These are phyloP conservation scores for Talaromyces stipitatus DNA, from an alignment of 495 filamentous ascomycete genomes.

Conservation along the genomic window DNA sequence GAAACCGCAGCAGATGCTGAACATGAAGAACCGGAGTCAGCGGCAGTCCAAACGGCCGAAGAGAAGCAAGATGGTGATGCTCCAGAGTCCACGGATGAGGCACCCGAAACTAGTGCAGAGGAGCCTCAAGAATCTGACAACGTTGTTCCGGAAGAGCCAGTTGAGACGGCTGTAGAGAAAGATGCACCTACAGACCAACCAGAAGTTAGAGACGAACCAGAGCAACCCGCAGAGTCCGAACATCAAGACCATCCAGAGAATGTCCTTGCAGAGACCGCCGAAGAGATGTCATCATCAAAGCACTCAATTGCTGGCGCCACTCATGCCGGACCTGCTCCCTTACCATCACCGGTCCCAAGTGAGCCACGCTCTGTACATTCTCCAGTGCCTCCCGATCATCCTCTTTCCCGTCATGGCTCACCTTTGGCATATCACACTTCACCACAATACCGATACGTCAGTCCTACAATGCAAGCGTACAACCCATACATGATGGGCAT, in stretches of 20 bases:
- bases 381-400: conserved; percentile 15
- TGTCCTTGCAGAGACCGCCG: background rate
- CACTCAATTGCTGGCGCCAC: background rate
- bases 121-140: background rate
- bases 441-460: conserved; percentile 27
- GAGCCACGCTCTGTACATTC: conserved; percentile 18
- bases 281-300: background rate
- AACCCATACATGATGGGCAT: conserved; percentile 34
- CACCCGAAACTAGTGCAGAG: background rate
- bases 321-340: conserved; percentile 16
- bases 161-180: background rate
- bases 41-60: background rate
- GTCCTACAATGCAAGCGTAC: conserved; percentile 16
- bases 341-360: conserved; percentile 24
- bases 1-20: background rate
- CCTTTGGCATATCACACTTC: conserved; percentile 7
- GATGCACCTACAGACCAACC: background rate
- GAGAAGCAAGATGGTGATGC: background rate
- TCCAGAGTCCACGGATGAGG: background rate
- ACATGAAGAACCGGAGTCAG: background rate
- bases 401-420: conserved; percentile 10
- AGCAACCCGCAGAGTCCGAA: background rate
- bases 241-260: background rate
- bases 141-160: background rate
- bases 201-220: background rate